Conservation (phyloP, 768 basidiomycete genomes). For the Russula griseocarnosa region DNA sequence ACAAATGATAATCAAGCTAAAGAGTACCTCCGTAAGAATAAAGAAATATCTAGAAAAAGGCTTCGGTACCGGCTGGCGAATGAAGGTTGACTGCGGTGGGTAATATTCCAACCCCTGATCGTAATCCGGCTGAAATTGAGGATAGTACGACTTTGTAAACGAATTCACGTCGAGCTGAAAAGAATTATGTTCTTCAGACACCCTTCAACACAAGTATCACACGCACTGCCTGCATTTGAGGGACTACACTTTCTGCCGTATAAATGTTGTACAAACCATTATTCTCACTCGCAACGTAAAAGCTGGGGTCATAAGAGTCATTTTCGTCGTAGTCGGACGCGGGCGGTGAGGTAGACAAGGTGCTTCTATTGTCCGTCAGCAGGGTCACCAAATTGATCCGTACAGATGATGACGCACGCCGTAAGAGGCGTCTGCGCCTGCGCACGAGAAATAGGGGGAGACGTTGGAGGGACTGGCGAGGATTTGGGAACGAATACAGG, state of each 20-base stretch:
- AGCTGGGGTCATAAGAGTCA: conserved; percentile 35
- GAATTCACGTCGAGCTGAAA: conserved; percentile 28
- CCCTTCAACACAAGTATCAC: neutral
- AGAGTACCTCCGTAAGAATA: conserved; percentile 5
- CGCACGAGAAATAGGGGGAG: conserved; percentile 27
- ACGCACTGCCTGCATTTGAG: conserved; percentile 38
- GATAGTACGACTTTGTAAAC: conserved; percentile 33
- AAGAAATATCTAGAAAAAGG: neutral
- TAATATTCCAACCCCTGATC: conserved; percentile 41
- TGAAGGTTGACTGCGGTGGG: conserved; percentile 43
- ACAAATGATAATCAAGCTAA: conserved; percentile 91
- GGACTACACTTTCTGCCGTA: conserved; percentile 32
- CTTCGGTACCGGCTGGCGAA: conserved; percentile 63
- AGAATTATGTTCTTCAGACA: conserved; percentile 28
- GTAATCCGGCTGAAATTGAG: conserved; percentile 35
- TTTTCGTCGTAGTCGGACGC: conserved; percentile 31
- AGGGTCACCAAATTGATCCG: neutral
- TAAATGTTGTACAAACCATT: conserved; percentile 26
- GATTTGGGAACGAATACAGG: conserved; percentile 80
- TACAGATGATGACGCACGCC: conserved; percentile 22
- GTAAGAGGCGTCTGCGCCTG: conserved; percentile 27
- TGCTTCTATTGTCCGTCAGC: conserved; percentile 22
- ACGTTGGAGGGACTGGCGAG: conserved; percentile 33
- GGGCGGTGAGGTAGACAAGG: conserved; percentile 26
- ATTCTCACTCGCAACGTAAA: conserved; percentile 30